Evolutionary conservation across 306 rosid species (phyloP), one percentile per base, ranked within the genome.

Genomic region (Geum urbanum): DNA sequence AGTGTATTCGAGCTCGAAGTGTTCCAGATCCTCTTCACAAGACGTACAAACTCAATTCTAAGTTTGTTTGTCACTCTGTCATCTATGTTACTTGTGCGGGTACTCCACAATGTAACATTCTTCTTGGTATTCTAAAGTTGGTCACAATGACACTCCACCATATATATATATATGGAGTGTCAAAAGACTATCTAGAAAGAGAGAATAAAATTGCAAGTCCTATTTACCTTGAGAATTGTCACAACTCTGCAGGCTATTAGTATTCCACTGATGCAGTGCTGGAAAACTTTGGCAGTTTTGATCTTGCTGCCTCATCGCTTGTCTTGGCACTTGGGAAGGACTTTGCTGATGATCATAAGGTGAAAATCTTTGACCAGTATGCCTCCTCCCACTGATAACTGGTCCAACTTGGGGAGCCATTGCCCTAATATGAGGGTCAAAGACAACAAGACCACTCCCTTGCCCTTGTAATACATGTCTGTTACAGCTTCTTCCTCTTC

Each of bases 141-240:
- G 19, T 10, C 5, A 22, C 4, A 22, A 32, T 10, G 24, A 22
- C 13, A 32, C 5, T 0, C n/a, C n/a, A n/a, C n/a, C n/a, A 55
- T 55, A 24, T 20, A 32, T 22, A 56, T 7, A 10, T 18, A 58
- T 12, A 58, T 68, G 63, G 50, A 35, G 45, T 39, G 19, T 35
- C 3, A 50, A 9, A 47, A 5, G 20, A 41, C 46, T 53, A 49
- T 35, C n/a, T n/a, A 50, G 12, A 5, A 47, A 47, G 14, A 39
- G 24, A 65, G 54, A 64, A 44, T 22, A 54, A 32, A 45, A 64
- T 4, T 63, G 13, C 11, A 43, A 18, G 5, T 2, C 7, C 24
- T 40, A 27, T 27, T 53, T 54, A 69, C 73, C 73, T 54, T 43
- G 53, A 69, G 5, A 8, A 44, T 9, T 69, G 20, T 55, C 64